A percentile compares a stretch with the other conserved stretches of the same genome.
Conservation (phyloP, 78 protist species). For the Anaeramoeba flamelloides region DNA sequence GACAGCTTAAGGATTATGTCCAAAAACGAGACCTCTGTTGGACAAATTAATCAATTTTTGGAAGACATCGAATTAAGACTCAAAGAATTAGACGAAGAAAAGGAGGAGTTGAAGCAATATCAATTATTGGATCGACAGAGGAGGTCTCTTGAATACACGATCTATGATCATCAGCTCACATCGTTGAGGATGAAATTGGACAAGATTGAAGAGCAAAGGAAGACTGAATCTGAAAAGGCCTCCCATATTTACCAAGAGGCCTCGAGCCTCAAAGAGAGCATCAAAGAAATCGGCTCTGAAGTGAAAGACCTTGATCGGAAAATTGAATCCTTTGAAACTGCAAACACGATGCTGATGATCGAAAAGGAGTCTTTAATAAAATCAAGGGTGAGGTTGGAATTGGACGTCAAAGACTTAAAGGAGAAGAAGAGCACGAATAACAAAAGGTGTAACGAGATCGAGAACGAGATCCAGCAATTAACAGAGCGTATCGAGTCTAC, state of each 20-base stretch:
- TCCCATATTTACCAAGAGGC: background rate
- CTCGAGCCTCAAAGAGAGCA: background rate
- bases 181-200: background rate
- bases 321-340: background rate
- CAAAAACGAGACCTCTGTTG: background rate
- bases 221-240: background rate
- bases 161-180: background rate
- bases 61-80: background rate
- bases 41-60: background rate
- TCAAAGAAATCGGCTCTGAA: background rate
- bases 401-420: background rate
- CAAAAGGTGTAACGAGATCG: too few species aligned
- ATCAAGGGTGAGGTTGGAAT: background rate
- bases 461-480: too few species aligned
- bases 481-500: too few species aligned
- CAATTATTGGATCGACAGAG: background rate
- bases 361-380: background rate
- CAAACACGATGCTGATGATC: background rate
- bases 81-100: background rate
- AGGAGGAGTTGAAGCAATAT: background rate
- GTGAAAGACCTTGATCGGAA: background rate
- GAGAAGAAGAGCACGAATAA: too few species aligned
- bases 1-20: conserved; percentile 18
- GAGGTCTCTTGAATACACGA: background rate
- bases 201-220: background rate